Percentiles rank a stretch among this genome's conserved stretches.
These are phyloP conservation scores for Eucalyptus lansdowneana DNA, from an alignment of 345 rosid genomes.

Conservation along the genomic window DNA sequence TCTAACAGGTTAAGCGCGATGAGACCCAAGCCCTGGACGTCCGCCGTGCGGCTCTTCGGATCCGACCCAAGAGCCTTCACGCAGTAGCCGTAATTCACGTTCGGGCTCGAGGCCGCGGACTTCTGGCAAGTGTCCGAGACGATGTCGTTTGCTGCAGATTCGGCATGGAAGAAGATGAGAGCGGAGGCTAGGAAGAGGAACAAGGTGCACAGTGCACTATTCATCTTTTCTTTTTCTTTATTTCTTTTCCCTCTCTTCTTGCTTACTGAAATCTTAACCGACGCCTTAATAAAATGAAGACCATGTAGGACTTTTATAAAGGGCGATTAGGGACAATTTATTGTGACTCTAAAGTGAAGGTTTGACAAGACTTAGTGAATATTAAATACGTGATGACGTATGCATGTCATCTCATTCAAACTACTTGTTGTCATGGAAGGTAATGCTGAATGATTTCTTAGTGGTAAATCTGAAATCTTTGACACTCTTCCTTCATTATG, in stretches of 20 bases:
- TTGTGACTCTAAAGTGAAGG: too few relatives aligned
- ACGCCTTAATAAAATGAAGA: neutral
- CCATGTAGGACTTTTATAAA: neutral
- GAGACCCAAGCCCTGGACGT: too few relatives aligned
- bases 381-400: too few relatives aligned
- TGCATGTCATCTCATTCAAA: too few relatives aligned
- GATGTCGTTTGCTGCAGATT: neutral
- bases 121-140: slow-evolving; percentile 27
- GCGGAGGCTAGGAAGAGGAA: neutral
- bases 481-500: too few relatives aligned
- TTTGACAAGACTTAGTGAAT: too few relatives aligned
- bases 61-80: too few relatives aligned
- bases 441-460: too few relatives aligned
- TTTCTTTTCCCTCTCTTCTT: neutral
- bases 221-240: neutral
- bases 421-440: too few relatives aligned
- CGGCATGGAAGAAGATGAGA: neutral
- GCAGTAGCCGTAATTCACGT: slow-evolving; percentile 18
- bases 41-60: too few relatives aligned
- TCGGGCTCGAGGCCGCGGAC: slow-evolving; percentile 20
- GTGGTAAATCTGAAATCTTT: too few relatives aligned
- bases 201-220: neutral
- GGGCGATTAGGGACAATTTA: neutral
- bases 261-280: neutral
- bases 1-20: too few relatives aligned